phyloP scores from a whole-genome alignment of 2,329 filamentous ascomycete species.

The Diplodia corticola region DNA sequence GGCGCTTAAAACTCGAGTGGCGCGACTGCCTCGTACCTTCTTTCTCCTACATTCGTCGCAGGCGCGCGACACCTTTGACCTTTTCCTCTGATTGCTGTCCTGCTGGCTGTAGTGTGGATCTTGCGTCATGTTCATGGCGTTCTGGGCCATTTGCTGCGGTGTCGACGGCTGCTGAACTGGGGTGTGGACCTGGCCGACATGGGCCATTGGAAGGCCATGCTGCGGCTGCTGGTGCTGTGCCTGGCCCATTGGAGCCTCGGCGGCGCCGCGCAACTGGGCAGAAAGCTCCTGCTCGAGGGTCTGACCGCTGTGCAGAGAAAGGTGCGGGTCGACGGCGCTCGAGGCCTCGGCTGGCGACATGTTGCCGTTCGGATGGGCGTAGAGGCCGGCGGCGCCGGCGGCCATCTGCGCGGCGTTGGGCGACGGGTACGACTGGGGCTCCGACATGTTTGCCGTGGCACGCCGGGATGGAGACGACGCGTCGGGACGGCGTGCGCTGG shows the following conservation, averaged over 20 bases:
- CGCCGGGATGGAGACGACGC: constrained; percentile 32
- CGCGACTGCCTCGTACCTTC: constrained; percentile 33
- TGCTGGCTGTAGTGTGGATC: constrained; percentile 38
- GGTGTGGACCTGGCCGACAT: constrained; percentile 39
- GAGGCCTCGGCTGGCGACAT: constrained; percentile 27
- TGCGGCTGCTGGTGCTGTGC: constrained; percentile 35
- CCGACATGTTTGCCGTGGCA: constrained; percentile 26
- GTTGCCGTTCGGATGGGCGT: constrained; percentile 38
- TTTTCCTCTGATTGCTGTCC: constrained; percentile 37
- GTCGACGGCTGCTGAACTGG: constrained; percentile 39
- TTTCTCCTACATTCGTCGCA: constrained; percentile 45
- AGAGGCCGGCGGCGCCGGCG: constrained; percentile 34
- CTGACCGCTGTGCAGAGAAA: constrained; percentile 31
- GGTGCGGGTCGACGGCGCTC: constrained; percentile 21
- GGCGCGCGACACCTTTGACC: constrained; percentile 44
- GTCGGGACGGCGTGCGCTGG: constrained; percentile 25
- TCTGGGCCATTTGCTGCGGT: constrained; percentile 42
- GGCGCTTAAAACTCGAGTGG: constrained; percentile 14
- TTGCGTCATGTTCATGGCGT: constrained; percentile 39
- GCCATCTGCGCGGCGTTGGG: constrained; percentile 36
- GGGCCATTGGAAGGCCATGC: constrained; percentile 30
- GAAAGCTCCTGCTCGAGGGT: constrained; percentile 37
- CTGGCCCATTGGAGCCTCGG: constrained; percentile 33
- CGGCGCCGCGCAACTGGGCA: constrained; percentile 36
- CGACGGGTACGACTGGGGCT: constrained; percentile 33